Evolutionary conservation across 768 basidiomycete species (phyloP), one percentile per base, ranked within the genome.

Genomic region (Neoboletus subvelutipes): DNA sequence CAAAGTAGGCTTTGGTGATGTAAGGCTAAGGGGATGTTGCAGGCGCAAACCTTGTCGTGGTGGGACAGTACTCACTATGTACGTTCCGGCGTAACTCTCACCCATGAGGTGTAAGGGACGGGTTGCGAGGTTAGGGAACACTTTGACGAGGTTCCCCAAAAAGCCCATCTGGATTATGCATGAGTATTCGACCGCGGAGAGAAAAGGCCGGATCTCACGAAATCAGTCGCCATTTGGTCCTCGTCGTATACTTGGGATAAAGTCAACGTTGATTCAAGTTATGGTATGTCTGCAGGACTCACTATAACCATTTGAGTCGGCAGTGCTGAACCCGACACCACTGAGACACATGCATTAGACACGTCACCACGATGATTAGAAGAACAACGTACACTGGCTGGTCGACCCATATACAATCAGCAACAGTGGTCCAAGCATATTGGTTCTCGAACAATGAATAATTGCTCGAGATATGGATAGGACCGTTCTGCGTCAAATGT

Each of bases 1-100:
- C 76, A 62, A 91, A 87, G 67, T 88, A 86, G 13, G 86, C 76
- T 70, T 89, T 88, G 60, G 84, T 73, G 64, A 91, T 90, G 66
- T 90, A 90, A 11, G 89, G 88, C 86, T 90, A 8, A 26, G 17
- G 39, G 40, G 28, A 37, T 42, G 52, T 68, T 28, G 56, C 11
- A 9, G 6, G 13, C 12, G 12, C 39, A n/a, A 13, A 22, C 36
- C 28, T 36, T 24, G 29, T 49, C 17, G 2, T 37, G 20, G n/a
- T 29, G 36, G 40, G n/a, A 36, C 12, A 22, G 34, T 22, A 66
- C 83, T 62, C 56, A 84, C 83, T 52, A 90, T 88, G 62, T 86
- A 89, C 57, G 79, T 79, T 29, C 89, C 89, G 15, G 89, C 83
- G 68, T 90, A 90, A 63, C 85, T 87, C 71, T 90, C 89, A 6